A percentile compares a stretch with the other conserved stretches of the same genome.
Conservation (phyloP, 768 basidiomycete genomes). For the Boletales sp. region DNA sequence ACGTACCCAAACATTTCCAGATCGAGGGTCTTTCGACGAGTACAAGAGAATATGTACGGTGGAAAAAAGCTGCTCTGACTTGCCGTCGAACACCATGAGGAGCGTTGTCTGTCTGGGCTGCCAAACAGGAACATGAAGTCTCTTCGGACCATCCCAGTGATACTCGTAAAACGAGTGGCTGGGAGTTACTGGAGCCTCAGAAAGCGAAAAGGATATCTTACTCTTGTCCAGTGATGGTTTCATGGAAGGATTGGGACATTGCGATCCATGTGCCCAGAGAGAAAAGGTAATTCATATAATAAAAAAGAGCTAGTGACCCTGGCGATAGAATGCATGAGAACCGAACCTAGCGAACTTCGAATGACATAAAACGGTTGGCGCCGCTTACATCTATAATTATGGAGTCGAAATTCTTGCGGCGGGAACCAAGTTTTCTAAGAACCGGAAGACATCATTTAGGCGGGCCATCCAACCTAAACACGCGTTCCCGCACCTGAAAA, state of each 20-base stretch:
- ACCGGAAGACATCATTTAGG: too few relatives aligned
- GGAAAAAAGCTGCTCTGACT: conserved; percentile 20
- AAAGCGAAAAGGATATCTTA: conserved; percentile 7
- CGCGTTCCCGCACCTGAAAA: too few relatives aligned
- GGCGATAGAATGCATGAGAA: too few relatives aligned
- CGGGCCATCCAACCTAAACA: too few relatives aligned
- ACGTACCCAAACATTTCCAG: conserved; percentile 18
- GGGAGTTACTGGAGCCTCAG: not conserved
- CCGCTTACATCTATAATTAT: too few relatives aligned
- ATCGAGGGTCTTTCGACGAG: conserved; percentile 7
- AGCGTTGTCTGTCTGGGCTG: conserved; percentile 23
- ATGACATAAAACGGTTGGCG: too few relatives aligned
- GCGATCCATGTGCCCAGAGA: too few relatives aligned
- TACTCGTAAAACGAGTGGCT: conserved; percentile 16
- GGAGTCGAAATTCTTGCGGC: too few relatives aligned
- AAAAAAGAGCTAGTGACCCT: too few relatives aligned
- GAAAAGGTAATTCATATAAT: too few relatives aligned
- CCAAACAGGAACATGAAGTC: conserved; percentile 18
- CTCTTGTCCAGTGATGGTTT: conserved; percentile 20
- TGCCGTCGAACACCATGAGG: conserved; percentile 18
- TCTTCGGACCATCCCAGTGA: conserved; percentile 23
- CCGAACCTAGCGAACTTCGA: too few relatives aligned
- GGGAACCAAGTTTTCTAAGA: too few relatives aligned
- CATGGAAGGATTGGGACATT: conserved; percentile 4
- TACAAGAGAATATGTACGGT: conserved; percentile 20